These are phyloP conservation scores for Wilcoxina mikolae DNA, from an alignment of 495 filamentous ascomycete genomes.

Conservation along the genomic window DNA sequence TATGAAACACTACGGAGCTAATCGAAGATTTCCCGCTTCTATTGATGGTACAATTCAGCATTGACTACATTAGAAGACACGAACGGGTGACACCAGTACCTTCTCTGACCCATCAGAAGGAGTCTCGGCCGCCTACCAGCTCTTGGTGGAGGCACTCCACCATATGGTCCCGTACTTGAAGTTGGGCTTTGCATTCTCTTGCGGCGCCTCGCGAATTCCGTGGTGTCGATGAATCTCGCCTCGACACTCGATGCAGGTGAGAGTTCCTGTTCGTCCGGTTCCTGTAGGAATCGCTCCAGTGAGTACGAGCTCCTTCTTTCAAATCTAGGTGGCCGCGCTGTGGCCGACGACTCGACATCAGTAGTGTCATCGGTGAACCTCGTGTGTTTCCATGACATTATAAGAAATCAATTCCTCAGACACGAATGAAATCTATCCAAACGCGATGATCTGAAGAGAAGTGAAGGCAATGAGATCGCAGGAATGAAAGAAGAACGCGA, in stretches of 20 bases:
- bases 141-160: constrained; percentile 27
- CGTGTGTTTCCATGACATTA: neutral
- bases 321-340: neutral
- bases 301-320: constrained; percentile 26
- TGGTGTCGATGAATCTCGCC: neutral
- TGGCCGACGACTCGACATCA: neutral
- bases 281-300: constrained; percentile 28
- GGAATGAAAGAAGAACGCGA: too few species aligned
- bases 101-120: constrained; percentile 85
- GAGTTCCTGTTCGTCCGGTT: constrained; percentile 15
- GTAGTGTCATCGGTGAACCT: neutral
- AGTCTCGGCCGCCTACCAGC: constrained; percentile 54
- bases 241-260: constrained; percentile 1
- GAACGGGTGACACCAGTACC: constrained; percentile 40
- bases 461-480: neutral
- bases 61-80: neutral
- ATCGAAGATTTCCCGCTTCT: constrained; percentile 98
- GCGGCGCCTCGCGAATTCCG: neutral
- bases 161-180: constrained; percentile 16
- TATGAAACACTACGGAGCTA: constrained; percentile 93
- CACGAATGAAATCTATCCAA: neutral
- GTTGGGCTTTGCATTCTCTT: constrained; percentile 13
- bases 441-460: neutral
- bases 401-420: neutral
- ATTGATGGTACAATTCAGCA: constrained; percentile 24